These are phyloP conservation scores for Rhodotorula babjevae DNA, from an alignment of 768 basidiomycete species.

Conservation along the genomic window DNA sequence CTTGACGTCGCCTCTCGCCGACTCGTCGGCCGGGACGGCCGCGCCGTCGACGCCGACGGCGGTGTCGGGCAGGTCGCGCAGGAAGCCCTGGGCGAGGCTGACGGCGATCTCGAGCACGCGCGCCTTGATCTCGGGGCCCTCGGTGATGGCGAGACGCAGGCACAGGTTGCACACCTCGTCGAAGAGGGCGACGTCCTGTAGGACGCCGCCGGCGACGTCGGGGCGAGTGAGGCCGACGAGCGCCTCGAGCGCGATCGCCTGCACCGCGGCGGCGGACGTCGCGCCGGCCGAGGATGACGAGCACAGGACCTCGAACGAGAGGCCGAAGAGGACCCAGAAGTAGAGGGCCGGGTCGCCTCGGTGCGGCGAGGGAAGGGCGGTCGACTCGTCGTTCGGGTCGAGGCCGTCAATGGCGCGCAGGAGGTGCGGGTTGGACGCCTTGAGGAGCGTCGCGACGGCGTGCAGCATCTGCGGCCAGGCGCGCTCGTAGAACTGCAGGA, in stretches of 20 bases:
- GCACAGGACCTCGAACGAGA: constrained; percentile 84
- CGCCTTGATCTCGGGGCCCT: constrained; percentile 64
- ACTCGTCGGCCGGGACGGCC: neutral
- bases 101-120: constrained; percentile 67
- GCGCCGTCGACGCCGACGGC: constrained; percentile 6
- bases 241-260: constrained; percentile 65
- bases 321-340: constrained; percentile 85
- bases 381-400: constrained; percentile 46
- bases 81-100: constrained; percentile 53
- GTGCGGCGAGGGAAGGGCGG: constrained; percentile 35
- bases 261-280: constrained; percentile 44
- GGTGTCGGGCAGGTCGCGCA: constrained; percentile 6
- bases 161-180: constrained; percentile 83
- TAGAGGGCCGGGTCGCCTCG: constrained; percentile 65
- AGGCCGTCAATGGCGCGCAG: constrained; percentile 77
- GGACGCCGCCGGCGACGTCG: constrained; percentile 71
- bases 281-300: constrained; percentile 55
- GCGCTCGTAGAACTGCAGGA: constrained; percentile 70
- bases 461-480: constrained; percentile 78
- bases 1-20: constrained; percentile 39
- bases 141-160: constrained; percentile 85
- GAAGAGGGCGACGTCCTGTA: constrained; percentile 70
- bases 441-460: constrained; percentile 77
- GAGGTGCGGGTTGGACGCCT: constrained; percentile 61
- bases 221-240: constrained; percentile 74